Evolutionary conservation across 768 basidiomycete genomes (phyloP), one percentile per base, ranked within the genome.

Genomic region (Mycena polygramma): DNA sequence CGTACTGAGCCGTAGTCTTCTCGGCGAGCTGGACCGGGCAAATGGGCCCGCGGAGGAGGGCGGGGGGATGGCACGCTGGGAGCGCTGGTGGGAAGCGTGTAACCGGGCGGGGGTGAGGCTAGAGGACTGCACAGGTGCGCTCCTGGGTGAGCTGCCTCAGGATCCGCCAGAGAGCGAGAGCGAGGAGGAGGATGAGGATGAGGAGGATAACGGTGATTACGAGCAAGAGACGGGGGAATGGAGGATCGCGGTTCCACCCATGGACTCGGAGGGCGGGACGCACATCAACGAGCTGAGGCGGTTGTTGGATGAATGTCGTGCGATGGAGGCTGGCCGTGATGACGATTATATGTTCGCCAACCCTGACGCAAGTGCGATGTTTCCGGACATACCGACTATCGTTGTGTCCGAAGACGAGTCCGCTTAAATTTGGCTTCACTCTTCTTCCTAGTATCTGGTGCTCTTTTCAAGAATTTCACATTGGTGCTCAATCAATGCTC

Each of bases 101-200:
- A 70, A 80, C 0, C 70, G 73, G n/a, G 82, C 86, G 76, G 85
- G 87, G 0, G 80, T 94, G 7, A 79, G 90, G 51, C 76, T 94
- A 58, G 92, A 94, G 79, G 93, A 94, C 77, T 94, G 93, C 75
- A 94, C 93, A 0, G 93, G 92, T 0, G 87, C 82, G 15, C 73
- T 83, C 59, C 79, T 94, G 45, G 93, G 93, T 0, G 83, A 80
- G 1, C 74, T 88, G 37, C 87, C 78, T 48, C 80, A 81, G 51
- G 82, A 81, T 14, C 77, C 73, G 2, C 77, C 75, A 0, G 80
- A 77, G 1, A 79, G 79, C 0, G 79, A 77, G 0, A 81, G 79
- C 19, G 77, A 79, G 4, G 79, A 81, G 0, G 81, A 80, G 5
- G 77, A 77, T 0, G 79, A 79, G 7, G 79, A 79, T 19, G 80